These are phyloP conservation scores for Tolypocladium tundrense DNA, from an alignment of 2,329 filamentous ascomycete genomes.

Conservation along the genomic window DNA sequence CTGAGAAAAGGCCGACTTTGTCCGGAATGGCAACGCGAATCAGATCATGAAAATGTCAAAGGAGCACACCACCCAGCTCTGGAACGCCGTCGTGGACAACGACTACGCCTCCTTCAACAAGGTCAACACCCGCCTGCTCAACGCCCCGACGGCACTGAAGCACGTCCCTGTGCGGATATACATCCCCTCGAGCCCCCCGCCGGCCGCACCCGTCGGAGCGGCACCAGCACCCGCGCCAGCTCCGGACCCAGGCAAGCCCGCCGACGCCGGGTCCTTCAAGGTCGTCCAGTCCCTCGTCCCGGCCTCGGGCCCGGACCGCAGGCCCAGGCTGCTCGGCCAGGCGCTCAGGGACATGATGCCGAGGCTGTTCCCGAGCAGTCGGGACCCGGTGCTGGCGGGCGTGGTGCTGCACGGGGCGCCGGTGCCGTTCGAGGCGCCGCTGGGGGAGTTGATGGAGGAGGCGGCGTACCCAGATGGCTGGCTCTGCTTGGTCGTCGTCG, in stretches of 20 bases:
- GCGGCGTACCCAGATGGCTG: conserved; percentile 89
- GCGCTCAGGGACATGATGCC: conserved; percentile 70
- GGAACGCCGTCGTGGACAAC: conserved; percentile 70
- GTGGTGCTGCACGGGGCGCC: conserved; percentile 77
- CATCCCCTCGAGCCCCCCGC: conserved; percentile 55
- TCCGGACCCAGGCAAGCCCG: conserved; percentile 5
- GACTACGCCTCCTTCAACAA: conserved; percentile 62
- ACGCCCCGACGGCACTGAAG: conserved; percentile 61
- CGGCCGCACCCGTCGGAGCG: background rate
- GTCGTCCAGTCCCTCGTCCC: conserved; percentile 68
- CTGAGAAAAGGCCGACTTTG: conserved; percentile 56
- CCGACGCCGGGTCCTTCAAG: conserved; percentile 45
- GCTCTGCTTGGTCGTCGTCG: conserved; percentile 70
- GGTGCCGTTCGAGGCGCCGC: conserved; percentile 66
- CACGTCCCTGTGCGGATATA: conserved; percentile 86
- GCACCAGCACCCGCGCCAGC: background rate
- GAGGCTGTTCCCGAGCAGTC: conserved; percentile 73
- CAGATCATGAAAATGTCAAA: conserved; percentile 84
- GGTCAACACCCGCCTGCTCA: conserved; percentile 68
- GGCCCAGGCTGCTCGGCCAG: conserved; percentile 54
- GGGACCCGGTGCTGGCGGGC: conserved; percentile 74
- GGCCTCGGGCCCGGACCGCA: conserved; percentile 25
- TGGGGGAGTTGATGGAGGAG: conserved; percentile 75
- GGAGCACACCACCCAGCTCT: conserved; percentile 71
- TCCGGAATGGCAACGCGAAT: conserved; percentile 79